Evolutionary conservation across 1,284 basidiomycete genomes (phyloP).

Genomic region (Rhizopogon hawkerae): DNA sequence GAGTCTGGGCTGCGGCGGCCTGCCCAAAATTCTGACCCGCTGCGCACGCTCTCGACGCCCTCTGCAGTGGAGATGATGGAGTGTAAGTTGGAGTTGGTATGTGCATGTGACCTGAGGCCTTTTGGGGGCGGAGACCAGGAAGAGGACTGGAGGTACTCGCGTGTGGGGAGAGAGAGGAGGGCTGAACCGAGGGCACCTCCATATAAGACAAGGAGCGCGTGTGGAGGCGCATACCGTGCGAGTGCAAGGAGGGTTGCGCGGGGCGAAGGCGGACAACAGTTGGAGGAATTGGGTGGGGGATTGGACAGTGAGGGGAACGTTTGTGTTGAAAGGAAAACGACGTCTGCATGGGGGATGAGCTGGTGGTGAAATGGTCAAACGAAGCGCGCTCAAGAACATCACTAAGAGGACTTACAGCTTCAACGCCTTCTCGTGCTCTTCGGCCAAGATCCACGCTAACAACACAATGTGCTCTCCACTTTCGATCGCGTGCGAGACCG

Average conservation of each 20-base stretch:
- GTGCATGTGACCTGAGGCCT: conserved; percentile 11
- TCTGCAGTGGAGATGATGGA: conserved; percentile 11
- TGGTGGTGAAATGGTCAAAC: conserved; percentile 25
- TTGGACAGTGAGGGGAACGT: conserved; percentile 17
- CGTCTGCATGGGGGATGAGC: conserved; percentile 72
- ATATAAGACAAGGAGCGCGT: conserved; percentile 69
- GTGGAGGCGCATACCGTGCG: conserved; percentile 53
- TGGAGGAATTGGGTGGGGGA: conserved; percentile 38
- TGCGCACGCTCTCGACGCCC: conserved; percentile 52
- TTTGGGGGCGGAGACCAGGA: conserved; percentile 45
- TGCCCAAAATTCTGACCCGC: conserved; percentile 69
- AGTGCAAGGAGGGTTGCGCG: conserved; percentile 69
- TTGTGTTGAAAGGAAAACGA: conserved; percentile 46
- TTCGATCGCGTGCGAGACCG: conserved; percentile 67
- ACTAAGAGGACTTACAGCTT: conserved; percentile 43
- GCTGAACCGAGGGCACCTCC: conserved; percentile 72
- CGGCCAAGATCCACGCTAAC: conserved; percentile 70
- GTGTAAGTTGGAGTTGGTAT: conserved; percentile 14
- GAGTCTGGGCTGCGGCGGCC: conserved; percentile 45
- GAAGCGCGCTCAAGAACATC: conserved; percentile 18
- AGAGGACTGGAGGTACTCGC: conserved; percentile 75
- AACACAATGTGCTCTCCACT: conserved; percentile 71
- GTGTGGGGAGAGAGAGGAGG: conserved; percentile 69
- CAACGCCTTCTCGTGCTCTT: conserved; percentile 65
- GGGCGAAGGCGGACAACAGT: conserved; percentile 47